Conservation (phyloP, 2,329 filamentous ascomycete species). For the Colletotrichum limetticola region DNA sequence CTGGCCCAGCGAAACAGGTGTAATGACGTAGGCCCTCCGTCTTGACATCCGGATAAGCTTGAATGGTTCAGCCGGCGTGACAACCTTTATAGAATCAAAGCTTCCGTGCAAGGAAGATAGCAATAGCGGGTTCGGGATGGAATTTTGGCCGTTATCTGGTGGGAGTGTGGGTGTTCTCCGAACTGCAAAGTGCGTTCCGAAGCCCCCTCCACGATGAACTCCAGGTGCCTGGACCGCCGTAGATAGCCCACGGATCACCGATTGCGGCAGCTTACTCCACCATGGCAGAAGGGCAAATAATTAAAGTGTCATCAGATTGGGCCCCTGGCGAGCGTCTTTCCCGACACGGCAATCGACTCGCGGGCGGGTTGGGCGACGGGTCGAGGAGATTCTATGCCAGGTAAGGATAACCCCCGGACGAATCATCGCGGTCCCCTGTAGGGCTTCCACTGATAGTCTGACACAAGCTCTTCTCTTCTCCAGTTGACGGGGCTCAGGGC, state of each 20-base stretch:
- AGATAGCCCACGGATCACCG: background rate
- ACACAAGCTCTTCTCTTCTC: background rate
- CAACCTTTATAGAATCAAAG: background rate
- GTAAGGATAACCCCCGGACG: constrained; percentile 19
- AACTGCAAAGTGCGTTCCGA: background rate
- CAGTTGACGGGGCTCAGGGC: background rate
- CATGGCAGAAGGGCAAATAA: background rate
- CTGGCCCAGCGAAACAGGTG: background rate
- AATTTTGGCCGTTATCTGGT: background rate
- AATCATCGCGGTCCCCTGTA: background rate
- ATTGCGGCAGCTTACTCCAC: background rate
- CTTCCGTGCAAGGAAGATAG: background rate
- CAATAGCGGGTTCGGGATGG: background rate
- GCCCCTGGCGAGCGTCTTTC: constrained; percentile 21
- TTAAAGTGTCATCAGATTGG: background rate
- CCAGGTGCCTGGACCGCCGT: background rate
- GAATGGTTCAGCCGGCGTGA: background rate
- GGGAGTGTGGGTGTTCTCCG: background rate
- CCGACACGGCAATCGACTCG: constrained; percentile 26
- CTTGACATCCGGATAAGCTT: background rate
- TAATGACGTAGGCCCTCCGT: background rate
- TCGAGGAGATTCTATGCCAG: background rate
- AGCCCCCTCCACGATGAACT: background rate
- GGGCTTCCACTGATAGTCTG: background rate
- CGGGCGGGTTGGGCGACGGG: background rate